Evolutionary conservation across 192 early-diverging fungal species (phyloP).

Genomic region (Allomyces javanicus): DNA sequence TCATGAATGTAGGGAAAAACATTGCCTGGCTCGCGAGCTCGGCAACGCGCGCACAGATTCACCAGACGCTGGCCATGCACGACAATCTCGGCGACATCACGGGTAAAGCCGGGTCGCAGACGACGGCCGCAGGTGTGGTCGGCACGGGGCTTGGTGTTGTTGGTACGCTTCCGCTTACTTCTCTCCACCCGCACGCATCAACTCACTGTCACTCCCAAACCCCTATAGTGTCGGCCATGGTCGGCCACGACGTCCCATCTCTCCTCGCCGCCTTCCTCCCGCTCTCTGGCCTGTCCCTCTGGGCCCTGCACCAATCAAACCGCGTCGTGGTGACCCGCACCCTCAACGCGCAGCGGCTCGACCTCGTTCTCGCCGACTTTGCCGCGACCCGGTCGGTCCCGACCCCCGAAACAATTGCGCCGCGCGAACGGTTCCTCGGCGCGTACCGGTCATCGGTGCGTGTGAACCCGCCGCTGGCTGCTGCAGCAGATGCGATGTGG

Average conservation of each 20-base stretch:
- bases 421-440: constrained; percentile 1
- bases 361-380: constrained; percentile 12
- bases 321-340: constrained; percentile 34
- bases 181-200: constrained; percentile 1
- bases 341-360: constrained; percentile 33
- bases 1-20: constrained; percentile 29
- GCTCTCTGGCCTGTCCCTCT: constrained; percentile 46
- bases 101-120: constrained; percentile 62
- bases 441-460: background rate
- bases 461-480: background rate
- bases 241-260: constrained; percentile 23
- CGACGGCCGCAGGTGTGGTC: constrained; percentile 58
- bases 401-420: constrained; percentile 3
- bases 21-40: constrained; percentile 66
- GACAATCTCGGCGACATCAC: constrained; percentile 75
- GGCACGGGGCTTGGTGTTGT: constrained; percentile 36
- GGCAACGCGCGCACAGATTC: constrained; percentile 64
- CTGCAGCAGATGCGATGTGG: background rate
- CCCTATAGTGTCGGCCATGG: constrained; percentile 20
- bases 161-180: constrained; percentile 9
- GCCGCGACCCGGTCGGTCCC: constrained; percentile 2
- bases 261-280: constrained; percentile 48
- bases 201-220: constrained; percentile 19
- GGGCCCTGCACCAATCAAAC: constrained; percentile 49
- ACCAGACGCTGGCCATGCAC: constrained; percentile 44